These are phyloP conservation scores for Cystobasidium slooffiae DNA, from an alignment of 1,284 basidiomycete species.

Conservation along the genomic window DNA sequence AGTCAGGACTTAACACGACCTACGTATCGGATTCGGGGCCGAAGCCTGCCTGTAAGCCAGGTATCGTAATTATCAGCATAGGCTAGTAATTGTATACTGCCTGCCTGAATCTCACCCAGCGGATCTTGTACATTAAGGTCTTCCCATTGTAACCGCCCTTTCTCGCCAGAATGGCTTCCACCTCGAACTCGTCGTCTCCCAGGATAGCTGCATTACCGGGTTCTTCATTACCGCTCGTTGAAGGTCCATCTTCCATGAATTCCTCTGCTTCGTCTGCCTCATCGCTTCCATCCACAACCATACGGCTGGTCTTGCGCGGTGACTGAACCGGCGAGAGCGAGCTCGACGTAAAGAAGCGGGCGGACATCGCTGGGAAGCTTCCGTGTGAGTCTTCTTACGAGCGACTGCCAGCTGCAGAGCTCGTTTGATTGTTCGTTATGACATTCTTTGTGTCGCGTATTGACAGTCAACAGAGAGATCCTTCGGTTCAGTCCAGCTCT, in stretches of 20 bases:
- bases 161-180: conserved; percentile 32
- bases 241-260: neutral
- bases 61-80: neutral
- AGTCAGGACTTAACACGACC: neutral
- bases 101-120: conserved; percentile 23
- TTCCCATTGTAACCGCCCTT: conserved; percentile 22
- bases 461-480: neutral
- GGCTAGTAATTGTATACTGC: neutral
- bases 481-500: too few species aligned
- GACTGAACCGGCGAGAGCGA: conserved; percentile 14
- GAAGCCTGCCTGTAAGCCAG: conserved; percentile 18
- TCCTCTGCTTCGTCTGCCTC: conserved; percentile 5
- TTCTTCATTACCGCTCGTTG: neutral
- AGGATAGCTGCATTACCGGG: neutral
- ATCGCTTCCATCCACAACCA: conserved; percentile 7
- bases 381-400: neutral
- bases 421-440: neutral
- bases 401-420: conserved; percentile 5
- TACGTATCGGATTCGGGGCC: conserved; percentile 27
- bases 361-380: neutral
- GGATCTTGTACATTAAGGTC: conserved; percentile 32
- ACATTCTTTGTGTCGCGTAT: neutral
- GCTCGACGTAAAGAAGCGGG: conserved; percentile 18
- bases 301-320: conserved; percentile 6
- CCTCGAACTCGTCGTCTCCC: conserved; percentile 30